Base-by-base conservation (phyloP, 805 yeast species). In the Candida nitratophila region DNA sequence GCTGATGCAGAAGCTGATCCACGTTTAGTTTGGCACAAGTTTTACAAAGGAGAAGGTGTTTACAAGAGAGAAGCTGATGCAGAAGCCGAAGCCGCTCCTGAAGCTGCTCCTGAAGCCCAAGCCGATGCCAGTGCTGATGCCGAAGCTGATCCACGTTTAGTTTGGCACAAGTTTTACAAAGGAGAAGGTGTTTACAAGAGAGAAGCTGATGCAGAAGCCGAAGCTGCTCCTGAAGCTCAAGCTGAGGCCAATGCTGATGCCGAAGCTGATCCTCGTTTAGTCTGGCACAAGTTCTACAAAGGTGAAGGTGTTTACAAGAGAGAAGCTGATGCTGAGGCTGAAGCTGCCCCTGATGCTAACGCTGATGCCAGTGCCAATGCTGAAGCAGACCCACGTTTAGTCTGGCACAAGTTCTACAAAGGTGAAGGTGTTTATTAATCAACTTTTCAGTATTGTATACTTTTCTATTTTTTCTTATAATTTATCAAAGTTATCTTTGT, bases 61-160 rank as follows among this genome's bases (percentile, higher is more conserved):
- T 46, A 46, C 39, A 61, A 61, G 48, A 54, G 64, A 48, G 64
- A 57, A 8, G 63, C 63, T 37, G 57, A 57, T 15, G 58, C 60
- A 12, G 54, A 50, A 3, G 57, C 56, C 21, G 45, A 44, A 32
- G 27, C n/a, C n/a, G n/a, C n/a, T n/a, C n/a, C n/a, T n/a, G n/a
- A n/a, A n/a, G n/a, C n/a, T n/a, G n/a, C n/a, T n/a, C n/a, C 61
- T 14, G 61, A 53, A 9, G 59, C 59, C 12, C 53, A 47, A 9
- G 47, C 52, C 32, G 45, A 47, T n/a, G 51, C 54, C 21, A 51
- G 42, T 15, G 48, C 53, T 19, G 44, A 46, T 1, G 44, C 51
- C 10, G 48, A 44, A 16, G 21, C 39, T 15, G 39, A 37, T 26
- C 42, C 46, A 8, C 37, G 50, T 47, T 26, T 41, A 53, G 50